phyloP scores from a whole-genome alignment of 371 early-diverging fungal genomes.

The Lichtheimia corymbifera region DNA sequence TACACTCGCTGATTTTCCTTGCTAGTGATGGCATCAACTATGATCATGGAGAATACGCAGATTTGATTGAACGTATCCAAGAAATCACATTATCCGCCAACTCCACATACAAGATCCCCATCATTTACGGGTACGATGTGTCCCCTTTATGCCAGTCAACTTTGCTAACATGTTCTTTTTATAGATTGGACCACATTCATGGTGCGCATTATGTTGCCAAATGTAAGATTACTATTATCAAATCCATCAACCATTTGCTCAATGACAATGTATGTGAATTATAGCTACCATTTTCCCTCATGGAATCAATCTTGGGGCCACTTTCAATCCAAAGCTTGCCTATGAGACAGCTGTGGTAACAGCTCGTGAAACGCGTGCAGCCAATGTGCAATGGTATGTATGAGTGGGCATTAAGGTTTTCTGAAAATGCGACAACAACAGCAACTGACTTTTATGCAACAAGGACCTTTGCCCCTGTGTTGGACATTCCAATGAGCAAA shows the following conservation, averaged over 20 bases:
- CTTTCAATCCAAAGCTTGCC: constrained; percentile 49
- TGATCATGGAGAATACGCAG: constrained; percentile 28
- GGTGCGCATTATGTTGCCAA: constrained; percentile 68
- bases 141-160: not conserved
- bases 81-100: constrained; percentile 31
- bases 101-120: constrained; percentile 37
- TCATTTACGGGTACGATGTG: constrained; percentile 37
- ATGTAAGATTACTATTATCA: constrained; percentile 18
- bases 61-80: constrained; percentile 33
- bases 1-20: not conserved
- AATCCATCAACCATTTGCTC: not conserved
- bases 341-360: constrained; percentile 52
- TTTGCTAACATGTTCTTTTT: not conserved
- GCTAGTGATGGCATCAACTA: constrained; percentile 28
- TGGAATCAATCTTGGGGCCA: constrained; percentile 54
- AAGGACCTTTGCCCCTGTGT: constrained; percentile 69
- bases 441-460: constrained; percentile 15
- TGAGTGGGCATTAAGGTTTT: no score
- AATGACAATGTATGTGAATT: not conserved
- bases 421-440: not conserved
- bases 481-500: constrained; percentile 66
- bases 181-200: constrained; percentile 64
- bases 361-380: constrained; percentile 47
- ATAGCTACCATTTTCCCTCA: constrained; percentile 57
- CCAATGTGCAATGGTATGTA: constrained; percentile 43